These are phyloP conservation scores for Solanum acaule DNA, from an alignment of 257 asterid genomes.

Conservation along the genomic window DNA sequence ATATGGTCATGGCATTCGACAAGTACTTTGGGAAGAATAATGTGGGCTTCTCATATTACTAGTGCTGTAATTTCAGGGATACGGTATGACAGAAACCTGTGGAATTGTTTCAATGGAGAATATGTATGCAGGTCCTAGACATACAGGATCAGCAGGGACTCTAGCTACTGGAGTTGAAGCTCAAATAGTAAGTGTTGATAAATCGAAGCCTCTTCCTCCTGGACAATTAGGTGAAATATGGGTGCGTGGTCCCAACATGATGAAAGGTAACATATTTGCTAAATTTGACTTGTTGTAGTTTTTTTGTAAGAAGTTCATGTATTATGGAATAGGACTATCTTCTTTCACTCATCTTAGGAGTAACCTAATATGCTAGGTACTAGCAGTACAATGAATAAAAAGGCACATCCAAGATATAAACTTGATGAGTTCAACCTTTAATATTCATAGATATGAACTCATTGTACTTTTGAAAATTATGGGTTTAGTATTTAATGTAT, in stretches of 20 bases:
- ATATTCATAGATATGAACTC: not conserved
- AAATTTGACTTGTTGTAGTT: not conserved
- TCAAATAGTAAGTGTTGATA: slow-evolving; percentile 64
- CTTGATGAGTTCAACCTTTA: not conserved
- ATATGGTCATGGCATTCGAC: not conserved
- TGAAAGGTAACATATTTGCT: slow-evolving; percentile 46
- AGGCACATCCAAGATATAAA: not conserved
- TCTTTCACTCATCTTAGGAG: not conserved
- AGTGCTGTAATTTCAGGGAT: slow-evolving; percentile 50
- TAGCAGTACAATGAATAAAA: not conserved
- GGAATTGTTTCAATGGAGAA: slow-evolving; percentile 61
- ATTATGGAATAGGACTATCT: not conserved
- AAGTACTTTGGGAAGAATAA: not conserved
- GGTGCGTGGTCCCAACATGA: slow-evolving; percentile 89
- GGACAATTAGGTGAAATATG: slow-evolving; percentile 83
- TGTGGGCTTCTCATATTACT: not conserved
- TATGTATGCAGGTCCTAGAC: slow-evolving; percentile 42
- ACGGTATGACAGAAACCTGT: slow-evolving; percentile 95
- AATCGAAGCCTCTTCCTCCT: slow-evolving; percentile 65
- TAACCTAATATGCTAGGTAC: not conserved
- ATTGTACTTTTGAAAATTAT: not conserved
- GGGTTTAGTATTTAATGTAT: not conserved
- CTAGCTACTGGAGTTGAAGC: slow-evolving; percentile 72
- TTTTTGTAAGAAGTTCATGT: not conserved
- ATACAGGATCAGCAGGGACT: slow-evolving; percentile 78